Evolutionary conservation across 805 yeast species (phyloP).

Genomic region (Candida silvicultrix): DNA sequence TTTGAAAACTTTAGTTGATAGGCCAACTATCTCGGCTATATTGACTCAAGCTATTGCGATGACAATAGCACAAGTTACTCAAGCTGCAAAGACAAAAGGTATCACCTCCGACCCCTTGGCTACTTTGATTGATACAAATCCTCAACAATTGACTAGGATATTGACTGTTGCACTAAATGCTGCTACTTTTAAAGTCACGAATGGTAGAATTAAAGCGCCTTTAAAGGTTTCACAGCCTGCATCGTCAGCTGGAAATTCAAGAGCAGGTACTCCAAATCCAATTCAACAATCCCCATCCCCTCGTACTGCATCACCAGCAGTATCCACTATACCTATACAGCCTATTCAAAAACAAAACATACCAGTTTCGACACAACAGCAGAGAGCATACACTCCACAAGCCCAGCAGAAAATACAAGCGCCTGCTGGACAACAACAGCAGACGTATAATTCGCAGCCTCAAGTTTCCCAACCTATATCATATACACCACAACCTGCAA

Average conservation of each 20-base stretch:
- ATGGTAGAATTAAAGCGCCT: conserved; percentile 42
- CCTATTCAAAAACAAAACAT: conserved; percentile 6
- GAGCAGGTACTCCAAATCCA: conserved; percentile 11
- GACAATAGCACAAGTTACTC: conserved; percentile 85
- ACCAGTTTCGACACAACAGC: neutral
- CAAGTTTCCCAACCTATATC: neutral
- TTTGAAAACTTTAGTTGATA: conserved; percentile 60
- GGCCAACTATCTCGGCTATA: conserved; percentile 76
- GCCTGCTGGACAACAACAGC: neutral
- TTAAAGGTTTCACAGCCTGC: conserved; percentile 24
- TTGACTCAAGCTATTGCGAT: conserved; percentile 89
- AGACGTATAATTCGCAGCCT: neutral
- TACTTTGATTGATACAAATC: conserved; percentile 73
- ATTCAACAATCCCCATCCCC: neutral
- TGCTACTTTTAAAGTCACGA: conserved; percentile 57
- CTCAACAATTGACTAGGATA: conserved; percentile 72
- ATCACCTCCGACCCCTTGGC: conserved; percentile 73
- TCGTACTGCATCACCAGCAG: neutral
- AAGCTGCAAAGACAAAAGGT: conserved; percentile 81
- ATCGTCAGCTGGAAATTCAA: conserved; percentile 10
- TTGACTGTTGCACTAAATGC: conserved; percentile 77
- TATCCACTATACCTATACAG: conserved; percentile 1
- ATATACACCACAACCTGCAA: neutral
- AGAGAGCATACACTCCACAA: neutral
- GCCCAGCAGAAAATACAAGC: neutral